These are phyloP conservation scores for Lablab purpureus DNA, from an alignment of 306 rosid genomes.

Conservation along the genomic window DNA sequence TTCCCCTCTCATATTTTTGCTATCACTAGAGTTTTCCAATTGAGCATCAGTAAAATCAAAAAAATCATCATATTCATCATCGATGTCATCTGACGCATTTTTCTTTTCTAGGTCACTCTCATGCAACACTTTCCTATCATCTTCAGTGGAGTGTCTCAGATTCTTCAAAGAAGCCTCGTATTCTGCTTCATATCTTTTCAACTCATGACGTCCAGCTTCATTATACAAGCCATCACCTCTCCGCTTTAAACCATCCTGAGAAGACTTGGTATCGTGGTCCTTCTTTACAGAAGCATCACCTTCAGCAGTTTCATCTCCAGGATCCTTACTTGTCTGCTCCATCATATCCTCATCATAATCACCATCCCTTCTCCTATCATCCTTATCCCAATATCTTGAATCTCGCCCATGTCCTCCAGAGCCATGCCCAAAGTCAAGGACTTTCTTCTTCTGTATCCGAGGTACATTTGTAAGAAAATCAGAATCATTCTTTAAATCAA, in stretches of 20 bases:
- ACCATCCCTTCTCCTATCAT: conserved; percentile 94
- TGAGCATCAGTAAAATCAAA: conserved; percentile 62
- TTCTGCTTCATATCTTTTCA: conserved; percentile 86
- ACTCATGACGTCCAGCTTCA: conserved; percentile 95
- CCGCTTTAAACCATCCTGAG: conserved; percentile 51
- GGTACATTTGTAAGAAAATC: conserved; percentile 90
- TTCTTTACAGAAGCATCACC: conserved; percentile 47
- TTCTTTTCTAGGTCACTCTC: conserved; percentile 53
- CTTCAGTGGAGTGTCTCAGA: conserved; percentile 40
- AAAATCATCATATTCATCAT: conserved; percentile 90
- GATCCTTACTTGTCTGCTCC: conserved; percentile 49
- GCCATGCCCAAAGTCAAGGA: conserved; percentile 78
- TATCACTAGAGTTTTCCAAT: conserved; percentile 64
- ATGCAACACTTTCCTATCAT: conserved; percentile 46
- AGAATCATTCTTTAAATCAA: conserved; percentile 65
- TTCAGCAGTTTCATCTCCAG: conserved; percentile 44
- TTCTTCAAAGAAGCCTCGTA: conserved; percentile 87
- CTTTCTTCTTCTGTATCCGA: conserved; percentile 69
- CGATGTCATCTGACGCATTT: conserved; percentile 55
- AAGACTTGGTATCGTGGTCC: conserved; percentile 50
- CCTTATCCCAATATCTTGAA: conserved; percentile 96
- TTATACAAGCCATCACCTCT: conserved; percentile 81
- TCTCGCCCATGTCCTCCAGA: conserved; percentile 83
- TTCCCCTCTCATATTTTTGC: conserved; percentile 49
- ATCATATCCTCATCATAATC: conserved; percentile 79